Conservation (phyloP, 2,329 filamentous ascomycete genomes). For the Cadophora sp. region DNA sequence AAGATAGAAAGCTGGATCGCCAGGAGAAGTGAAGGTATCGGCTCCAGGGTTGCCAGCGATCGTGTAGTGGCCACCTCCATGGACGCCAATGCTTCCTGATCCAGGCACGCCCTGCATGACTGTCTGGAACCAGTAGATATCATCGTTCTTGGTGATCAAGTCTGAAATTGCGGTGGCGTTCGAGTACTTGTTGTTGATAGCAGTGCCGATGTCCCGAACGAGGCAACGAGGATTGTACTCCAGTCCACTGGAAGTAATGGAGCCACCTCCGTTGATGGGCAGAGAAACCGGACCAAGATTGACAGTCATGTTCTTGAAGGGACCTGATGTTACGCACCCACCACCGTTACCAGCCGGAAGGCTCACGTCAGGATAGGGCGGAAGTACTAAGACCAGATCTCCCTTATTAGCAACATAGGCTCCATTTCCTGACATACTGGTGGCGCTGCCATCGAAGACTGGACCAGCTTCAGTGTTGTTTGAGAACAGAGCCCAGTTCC, state of each 20-base stretch:
- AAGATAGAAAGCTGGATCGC: conserved; percentile 53
- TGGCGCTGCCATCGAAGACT: conserved; percentile 60
- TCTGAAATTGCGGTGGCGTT: conserved; percentile 7
- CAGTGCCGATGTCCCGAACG: conserved; percentile 48
- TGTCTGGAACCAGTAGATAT: conserved; percentile 51
- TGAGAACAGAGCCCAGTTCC: conserved; percentile 57
- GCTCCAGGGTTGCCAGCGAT: conserved; percentile 53
- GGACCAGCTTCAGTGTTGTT: conserved; percentile 52
- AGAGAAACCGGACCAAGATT: conserved; percentile 55
- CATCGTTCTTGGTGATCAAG: conserved; percentile 46
- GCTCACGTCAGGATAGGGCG: not conserved
- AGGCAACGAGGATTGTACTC: conserved; percentile 51
- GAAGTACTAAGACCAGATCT: conserved; percentile 7
- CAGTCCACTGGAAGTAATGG: conserved; percentile 37
- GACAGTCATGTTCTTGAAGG: conserved; percentile 44
- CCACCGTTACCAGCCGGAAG: not conserved
- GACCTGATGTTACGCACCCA: conserved; percentile 1
- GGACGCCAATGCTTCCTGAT: conserved; percentile 45
- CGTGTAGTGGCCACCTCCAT: conserved; percentile 49
- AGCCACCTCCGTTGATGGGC: conserved; percentile 43
- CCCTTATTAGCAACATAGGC: conserved; percentile 38
- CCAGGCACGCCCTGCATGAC: conserved; percentile 49
- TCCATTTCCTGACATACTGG: conserved; percentile 57
- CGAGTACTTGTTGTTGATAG: conserved; percentile 6
- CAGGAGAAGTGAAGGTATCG: conserved; percentile 52